Evolutionary conservation across 208 protist species (phyloP).

Genomic region (Strigomonas galati): DNA sequence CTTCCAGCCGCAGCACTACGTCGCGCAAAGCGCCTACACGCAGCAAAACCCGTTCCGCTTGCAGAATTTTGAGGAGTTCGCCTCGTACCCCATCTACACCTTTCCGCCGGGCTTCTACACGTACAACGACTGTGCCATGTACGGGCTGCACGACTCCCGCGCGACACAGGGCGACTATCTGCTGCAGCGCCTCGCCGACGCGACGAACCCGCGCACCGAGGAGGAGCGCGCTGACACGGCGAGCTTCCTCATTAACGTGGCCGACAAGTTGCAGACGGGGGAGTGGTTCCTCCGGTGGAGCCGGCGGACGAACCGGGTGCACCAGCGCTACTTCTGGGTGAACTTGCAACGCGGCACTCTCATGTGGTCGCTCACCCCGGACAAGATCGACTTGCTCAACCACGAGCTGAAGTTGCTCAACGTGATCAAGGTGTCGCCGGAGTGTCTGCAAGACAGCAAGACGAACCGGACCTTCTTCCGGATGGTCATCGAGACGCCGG

Average conservation of each 20-base stretch:
- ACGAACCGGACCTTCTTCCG: conserved; percentile 57
- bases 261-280: conserved; percentile 49
- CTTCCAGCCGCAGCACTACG: conserved; percentile 25
- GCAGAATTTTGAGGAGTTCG: conserved; percentile 71
- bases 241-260: conserved; percentile 22
- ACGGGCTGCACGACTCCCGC: conserved; percentile 26
- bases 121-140: conserved; percentile 16
- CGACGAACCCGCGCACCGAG: conserved; percentile 18
- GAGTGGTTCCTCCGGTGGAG: conserved; percentile 86
- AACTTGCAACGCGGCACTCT: conserved; percentile 52
- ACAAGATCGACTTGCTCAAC: conserved; percentile 32
- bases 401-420: conserved; percentile 47
- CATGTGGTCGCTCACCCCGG: conserved; percentile 48
- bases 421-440: conserved; percentile 43
- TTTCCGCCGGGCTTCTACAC: conserved; percentile 27
- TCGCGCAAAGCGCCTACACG: conserved; percentile 63
- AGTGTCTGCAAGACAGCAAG: conserved; percentile 47
- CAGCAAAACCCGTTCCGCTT: conserved; percentile 70
- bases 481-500: conserved; percentile 43
- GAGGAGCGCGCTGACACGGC: conserved; percentile 24
- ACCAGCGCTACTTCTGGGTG: conserved; percentile 76
- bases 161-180: conserved; percentile 42
- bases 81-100: conserved; percentile 40
- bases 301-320: conserved; percentile 35
- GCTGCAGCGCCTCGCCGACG: conserved; percentile 34